Evolutionary conservation across 257 asterid genomes (phyloP).

Genomic region (Solanum dulcamara): DNA sequence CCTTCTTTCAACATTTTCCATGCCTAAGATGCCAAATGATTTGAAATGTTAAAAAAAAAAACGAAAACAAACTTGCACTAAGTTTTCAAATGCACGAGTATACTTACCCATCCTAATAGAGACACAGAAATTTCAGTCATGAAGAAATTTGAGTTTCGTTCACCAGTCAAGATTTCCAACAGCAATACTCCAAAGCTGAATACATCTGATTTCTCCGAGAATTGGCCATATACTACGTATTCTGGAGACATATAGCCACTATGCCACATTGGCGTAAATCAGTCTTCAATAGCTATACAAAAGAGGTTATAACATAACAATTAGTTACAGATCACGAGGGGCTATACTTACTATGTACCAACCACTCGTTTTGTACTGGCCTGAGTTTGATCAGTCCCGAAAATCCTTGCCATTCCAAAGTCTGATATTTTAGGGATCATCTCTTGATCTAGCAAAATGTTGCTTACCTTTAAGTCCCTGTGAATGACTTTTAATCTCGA

Average conservation of each 20-base stretch:
- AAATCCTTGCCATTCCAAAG: slow-evolving; percentile 11
- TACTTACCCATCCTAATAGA: neutral
- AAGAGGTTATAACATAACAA: neutral
- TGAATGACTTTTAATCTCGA: neutral
- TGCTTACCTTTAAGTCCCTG: neutral
- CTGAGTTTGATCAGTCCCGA: neutral
- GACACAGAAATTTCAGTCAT: neutral
- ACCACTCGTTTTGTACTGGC: slow-evolving; percentile 2
- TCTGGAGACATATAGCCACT: slow-evolving; percentile 6
- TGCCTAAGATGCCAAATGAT: neutral
- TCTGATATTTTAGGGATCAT: slow-evolving; percentile 4
- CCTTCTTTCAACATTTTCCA: neutral
- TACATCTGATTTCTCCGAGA: neutral
- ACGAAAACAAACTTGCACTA: neutral
- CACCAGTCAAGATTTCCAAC: neutral
- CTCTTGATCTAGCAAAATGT: neutral
- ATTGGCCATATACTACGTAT: neutral
- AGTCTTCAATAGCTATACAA: no score
- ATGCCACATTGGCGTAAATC: neutral
- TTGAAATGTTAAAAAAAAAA: neutral
- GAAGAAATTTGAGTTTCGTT: neutral
- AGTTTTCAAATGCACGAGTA: neutral
- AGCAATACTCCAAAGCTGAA: neutral
- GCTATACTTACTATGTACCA: slow-evolving; percentile 1
- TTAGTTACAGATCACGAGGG: neutral